Evolutionary conservation across 2,329 filamentous ascomycete genomes (phyloP).

Genomic region (Talaromyces sp.): DNA sequence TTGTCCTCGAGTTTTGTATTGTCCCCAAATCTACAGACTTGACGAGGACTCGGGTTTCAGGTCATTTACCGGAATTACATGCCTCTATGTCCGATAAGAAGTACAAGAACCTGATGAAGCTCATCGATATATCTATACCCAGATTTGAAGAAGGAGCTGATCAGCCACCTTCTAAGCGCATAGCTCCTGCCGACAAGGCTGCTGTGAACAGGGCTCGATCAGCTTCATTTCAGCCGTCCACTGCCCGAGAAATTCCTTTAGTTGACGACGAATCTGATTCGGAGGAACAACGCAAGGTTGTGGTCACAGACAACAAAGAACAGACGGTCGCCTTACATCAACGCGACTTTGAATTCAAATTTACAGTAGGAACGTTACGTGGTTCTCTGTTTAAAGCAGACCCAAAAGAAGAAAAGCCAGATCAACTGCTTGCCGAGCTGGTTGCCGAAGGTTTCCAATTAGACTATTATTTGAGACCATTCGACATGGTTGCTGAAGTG

Average conservation of each 20-base stretch:
- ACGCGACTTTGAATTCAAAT: conserved; percentile 91
- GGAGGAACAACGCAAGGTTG: conserved; percentile 57
- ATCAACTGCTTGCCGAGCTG: conserved; percentile 81
- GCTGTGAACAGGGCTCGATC: conserved; percentile 50
- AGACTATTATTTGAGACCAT: conserved; percentile 80
- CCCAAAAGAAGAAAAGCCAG: conserved; percentile 66
- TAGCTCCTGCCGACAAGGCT: conserved; percentile 20
- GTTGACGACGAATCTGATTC: conserved; percentile 64
- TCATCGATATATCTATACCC: conserved; percentile 92
- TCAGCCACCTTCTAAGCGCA: conserved; percentile 22
- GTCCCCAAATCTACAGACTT: conserved; percentile 92
- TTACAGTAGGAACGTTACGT: conserved; percentile 89
- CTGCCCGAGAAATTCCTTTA: conserved; percentile 69
- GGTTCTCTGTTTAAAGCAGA: conserved; percentile 89
- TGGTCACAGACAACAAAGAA: conserved; percentile 40
- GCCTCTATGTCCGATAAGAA: conserved; percentile 90
- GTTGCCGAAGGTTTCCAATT: conserved; percentile 85
- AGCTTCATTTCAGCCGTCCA: conserved; percentile 68
- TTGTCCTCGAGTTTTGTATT: conserved; percentile 93
- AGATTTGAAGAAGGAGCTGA: conserved; percentile 59
- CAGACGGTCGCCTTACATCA: conserved; percentile 71
- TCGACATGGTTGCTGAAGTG: conserved; percentile 90
- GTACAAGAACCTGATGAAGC: conserved; percentile 93
- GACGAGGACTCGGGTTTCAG: conserved; percentile 85
- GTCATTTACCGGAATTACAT: conserved; percentile 85